Conservation (phyloP, 1,284 basidiomycete species). For the Heterobasidion annosum region DNA sequence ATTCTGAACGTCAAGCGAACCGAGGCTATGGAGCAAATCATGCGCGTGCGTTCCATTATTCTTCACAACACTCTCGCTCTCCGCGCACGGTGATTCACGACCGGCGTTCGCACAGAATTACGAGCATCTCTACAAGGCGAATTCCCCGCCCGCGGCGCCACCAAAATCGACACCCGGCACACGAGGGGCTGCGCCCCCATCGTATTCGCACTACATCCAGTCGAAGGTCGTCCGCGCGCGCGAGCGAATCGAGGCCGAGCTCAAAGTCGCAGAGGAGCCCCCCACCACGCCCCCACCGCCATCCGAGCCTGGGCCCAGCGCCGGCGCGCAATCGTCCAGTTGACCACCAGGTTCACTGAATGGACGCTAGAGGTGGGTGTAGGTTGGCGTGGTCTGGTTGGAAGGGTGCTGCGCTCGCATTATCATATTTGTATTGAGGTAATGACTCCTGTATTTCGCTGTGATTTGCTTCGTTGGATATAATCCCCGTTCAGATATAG, state of each 20-base stretch:
- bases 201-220: constrained; percentile 87
- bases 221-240: constrained; percentile 93
- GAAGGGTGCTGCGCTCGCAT: neutral
- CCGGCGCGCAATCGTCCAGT: too few relatives aligned
- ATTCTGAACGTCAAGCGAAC: constrained; percentile 88
- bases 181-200: constrained; percentile 27
- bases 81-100: neutral
- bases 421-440: neutral
- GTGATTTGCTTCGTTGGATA: neutral
- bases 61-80: neutral
- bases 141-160: constrained; percentile 59
- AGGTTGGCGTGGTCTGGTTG: neutral
- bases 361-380: too few relatives aligned
- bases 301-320: neutral
- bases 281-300: constrained; percentile 11
- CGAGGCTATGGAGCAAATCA: constrained; percentile 57
- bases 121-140: constrained; percentile 87
- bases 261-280: constrained; percentile 31
- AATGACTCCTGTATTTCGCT: neutral
- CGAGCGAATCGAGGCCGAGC: constrained; percentile 90
- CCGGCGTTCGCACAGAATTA: constrained; percentile 56
- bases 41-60: constrained; percentile 48
- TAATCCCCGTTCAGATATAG: neutral
- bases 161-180: constrained; percentile 31
- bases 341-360: too few relatives aligned